phyloP scores from a whole-genome alignment of 2,329 filamentous ascomycete genomes.

The Neofusicoccum kwambonambiense region DNA sequence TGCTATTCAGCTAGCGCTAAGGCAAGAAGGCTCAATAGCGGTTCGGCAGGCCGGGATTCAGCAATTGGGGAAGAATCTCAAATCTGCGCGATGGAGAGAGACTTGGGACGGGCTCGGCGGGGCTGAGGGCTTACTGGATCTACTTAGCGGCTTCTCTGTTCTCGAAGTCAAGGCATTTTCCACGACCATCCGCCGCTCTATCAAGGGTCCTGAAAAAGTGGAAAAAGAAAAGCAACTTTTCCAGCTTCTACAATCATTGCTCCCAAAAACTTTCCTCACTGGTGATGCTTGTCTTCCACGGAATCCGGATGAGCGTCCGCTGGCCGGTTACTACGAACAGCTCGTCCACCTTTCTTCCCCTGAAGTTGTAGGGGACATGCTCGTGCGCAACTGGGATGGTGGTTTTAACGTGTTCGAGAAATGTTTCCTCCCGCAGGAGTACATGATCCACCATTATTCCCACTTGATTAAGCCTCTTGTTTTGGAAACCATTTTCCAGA shows the following conservation, averaged over 20 bases:
- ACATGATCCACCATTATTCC: background rate
- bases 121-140: conserved; percentile 25
- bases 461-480: background rate
- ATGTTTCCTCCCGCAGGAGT: background rate
- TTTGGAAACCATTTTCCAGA: background rate
- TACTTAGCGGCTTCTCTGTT: conserved; percentile 3
- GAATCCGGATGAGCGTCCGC: background rate
- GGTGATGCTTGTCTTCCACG: background rate
- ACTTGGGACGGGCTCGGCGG: conserved; percentile 31
- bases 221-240: background rate
- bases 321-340: background rate
- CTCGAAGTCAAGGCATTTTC: background rate
- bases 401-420: background rate
- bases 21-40: conserved; percentile 26
- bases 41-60: conserved; percentile 26
- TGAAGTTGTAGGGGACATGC: background rate
- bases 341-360: background rate
- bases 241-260: background rate
- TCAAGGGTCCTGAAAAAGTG: background rate
- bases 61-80: conserved; percentile 23
- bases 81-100: conserved; percentile 24
- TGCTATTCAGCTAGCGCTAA: conserved; percentile 23
- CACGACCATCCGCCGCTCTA: background rate
- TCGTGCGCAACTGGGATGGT: background rate
- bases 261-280: background rate